These are phyloP conservation scores for Pyrenochaeta sp. DNA, from an alignment of 2,329 filamentous ascomycete species.

Conservation along the genomic window DNA sequence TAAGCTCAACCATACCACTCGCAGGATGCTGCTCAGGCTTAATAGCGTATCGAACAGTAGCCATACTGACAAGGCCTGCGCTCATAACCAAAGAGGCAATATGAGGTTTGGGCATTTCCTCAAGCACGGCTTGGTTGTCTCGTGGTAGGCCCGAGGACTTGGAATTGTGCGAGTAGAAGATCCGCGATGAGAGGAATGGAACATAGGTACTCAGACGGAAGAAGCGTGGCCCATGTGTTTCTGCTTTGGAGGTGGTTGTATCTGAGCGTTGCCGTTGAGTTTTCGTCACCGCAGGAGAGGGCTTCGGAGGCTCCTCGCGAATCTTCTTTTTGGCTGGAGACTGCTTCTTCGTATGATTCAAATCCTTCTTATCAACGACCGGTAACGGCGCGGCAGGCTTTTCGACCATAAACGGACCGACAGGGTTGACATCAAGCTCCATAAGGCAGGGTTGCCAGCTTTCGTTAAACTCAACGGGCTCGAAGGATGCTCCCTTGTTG, in stretches of 20 bases:
- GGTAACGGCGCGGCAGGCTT: conserved; percentile 1
- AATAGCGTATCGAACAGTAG: conserved; percentile 30
- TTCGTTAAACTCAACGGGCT: conserved; percentile 44
- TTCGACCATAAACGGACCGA: conserved; percentile 34
- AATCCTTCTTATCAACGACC: conserved; percentile 6
- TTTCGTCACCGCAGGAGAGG: conserved; percentile 12
- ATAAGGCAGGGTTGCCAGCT: conserved; percentile 39
- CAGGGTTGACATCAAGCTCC: conserved; percentile 28
- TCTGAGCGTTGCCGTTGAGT: conserved; percentile 28
- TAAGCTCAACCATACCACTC: conserved; percentile 24
- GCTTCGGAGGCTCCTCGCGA: conserved; percentile 8
- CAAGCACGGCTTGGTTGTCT: conserved; percentile 32
- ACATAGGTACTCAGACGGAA: conserved; percentile 42
- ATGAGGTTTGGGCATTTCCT: conserved; percentile 40
- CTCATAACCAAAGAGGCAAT: conserved; percentile 44
- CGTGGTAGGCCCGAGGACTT: conserved; percentile 27
- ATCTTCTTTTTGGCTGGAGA: conserved; percentile 23
- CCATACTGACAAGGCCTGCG: conserved; percentile 44
- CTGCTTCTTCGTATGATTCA: conserved; percentile 14
- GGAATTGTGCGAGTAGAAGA: conserved; percentile 40
- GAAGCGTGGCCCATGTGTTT: conserved; percentile 36
- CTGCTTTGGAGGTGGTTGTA: conserved; percentile 17
- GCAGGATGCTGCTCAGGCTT: conserved; percentile 14
- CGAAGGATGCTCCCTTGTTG: conserved; percentile 45
- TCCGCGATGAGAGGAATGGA: conserved; percentile 40